A percentile compares a stretch with the other conserved stretches of the same genome.
Conservation (phyloP, 2,329 filamentous ascomycete species). For the Penicillium freii region DNA sequence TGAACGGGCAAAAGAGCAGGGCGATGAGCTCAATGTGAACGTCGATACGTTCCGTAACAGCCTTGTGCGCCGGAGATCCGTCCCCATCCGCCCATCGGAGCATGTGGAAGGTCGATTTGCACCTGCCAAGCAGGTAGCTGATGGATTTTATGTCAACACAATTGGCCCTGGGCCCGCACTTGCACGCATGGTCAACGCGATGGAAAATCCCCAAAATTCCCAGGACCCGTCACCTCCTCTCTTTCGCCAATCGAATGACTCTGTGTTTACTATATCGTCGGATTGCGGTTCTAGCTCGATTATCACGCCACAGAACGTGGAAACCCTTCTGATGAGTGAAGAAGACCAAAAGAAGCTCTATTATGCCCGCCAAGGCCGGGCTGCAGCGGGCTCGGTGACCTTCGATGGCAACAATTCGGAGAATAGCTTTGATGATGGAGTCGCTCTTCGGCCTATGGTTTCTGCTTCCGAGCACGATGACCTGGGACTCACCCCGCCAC, state of each 20-base stretch:
- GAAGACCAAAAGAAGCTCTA: slow-evolving; percentile 74
- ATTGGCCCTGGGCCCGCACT: slow-evolving; percentile 66
- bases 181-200: slow-evolving; percentile 48
- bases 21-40: slow-evolving; percentile 86
- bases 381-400: slow-evolving; percentile 15
- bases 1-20: slow-evolving; percentile 71
- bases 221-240: slow-evolving; percentile 54
- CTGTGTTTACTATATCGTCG: slow-evolving; percentile 53
- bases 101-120: slow-evolving; percentile 77
- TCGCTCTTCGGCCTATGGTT: background rate
- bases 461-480: background rate
- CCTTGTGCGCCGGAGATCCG: slow-evolving; percentile 44
- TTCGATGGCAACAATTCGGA: background rate
- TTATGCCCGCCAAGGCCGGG: slow-evolving; percentile 57
- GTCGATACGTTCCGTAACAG: slow-evolving; percentile 73
- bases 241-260: slow-evolving; percentile 61
- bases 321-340: slow-evolving; percentile 69
- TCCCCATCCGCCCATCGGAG: slow-evolving; percentile 70
- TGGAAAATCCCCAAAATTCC: slow-evolving; percentile 42
- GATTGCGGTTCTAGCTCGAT: slow-evolving; percentile 60
- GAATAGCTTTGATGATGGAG: background rate
- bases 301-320: slow-evolving; percentile 65
- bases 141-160: slow-evolving; percentile 67
- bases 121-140: slow-evolving; percentile 64
- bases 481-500: background rate